Base-by-base conservation (phyloP, 352 stramenopile genomes). In the Phytophthora ohioensis region DNA sequence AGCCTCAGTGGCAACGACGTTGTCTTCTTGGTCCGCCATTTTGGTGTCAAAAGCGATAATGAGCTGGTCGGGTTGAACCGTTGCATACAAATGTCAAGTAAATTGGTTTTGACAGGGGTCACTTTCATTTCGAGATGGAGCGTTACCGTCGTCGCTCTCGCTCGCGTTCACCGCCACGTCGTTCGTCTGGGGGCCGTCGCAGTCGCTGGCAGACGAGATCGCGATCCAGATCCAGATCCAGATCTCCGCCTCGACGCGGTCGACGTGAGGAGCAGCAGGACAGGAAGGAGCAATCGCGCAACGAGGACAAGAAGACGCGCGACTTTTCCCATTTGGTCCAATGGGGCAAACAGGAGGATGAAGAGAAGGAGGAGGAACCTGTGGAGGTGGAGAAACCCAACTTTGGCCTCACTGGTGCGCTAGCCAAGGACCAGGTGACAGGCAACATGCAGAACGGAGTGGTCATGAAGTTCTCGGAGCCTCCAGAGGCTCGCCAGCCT, bases 401-500 rank as follows among this genome's bases (percentile, higher is more conserved):
- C 76, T 99, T 99, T 78, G 97, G 94, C 0, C 82, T 99, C 9
- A 98, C 94, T 52, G 98, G 98, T 30, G 97, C 97, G 6, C 85
- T 99, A 17, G 94, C 95, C 17, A 98, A 98, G 71, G 98, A 99
- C 79, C 84, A 86, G n/a, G 56, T 80, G 39, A 99, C 93, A 31
- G 97, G 97, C 8, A 99, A 99, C 75, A 79, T 97, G 49, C 94
- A 97, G 82, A 99, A 99, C 57, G 98, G 98, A 34, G 88, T 99
- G 1, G 83, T 98, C 32, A 87, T 99, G 35, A 99, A 99, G 81
- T 99, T 96, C 84, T 96, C 91, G 13, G 97, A 99, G 90, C 98
- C 98, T 3, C 82, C 93, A 0, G 98, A 99, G 71, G 97, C 97
- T 10, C 78, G 93, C 8, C 79, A 89, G 46, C 98, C 98, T 7